Evolutionary conservation across 2,329 filamentous ascomycete genomes (phyloP), one percentile per base, ranked within the genome.

Genomic region (Botryotinia calthae): DNA sequence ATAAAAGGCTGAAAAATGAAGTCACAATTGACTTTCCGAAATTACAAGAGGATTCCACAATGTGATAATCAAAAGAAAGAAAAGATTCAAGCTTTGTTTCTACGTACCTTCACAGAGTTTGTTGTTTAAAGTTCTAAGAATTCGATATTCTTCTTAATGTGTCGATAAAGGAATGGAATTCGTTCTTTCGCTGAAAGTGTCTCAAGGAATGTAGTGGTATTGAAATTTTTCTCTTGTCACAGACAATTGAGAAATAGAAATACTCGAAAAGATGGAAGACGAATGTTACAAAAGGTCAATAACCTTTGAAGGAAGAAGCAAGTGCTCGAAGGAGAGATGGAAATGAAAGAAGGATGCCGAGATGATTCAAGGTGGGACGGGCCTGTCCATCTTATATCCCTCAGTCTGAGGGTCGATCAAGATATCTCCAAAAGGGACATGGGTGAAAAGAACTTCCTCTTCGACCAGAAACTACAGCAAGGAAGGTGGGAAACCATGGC

Each of bases 371-470:
- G 42, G 44, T 64, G 68, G 42, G 42, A 63, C 31, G 68, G 25
- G 48, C 44, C 63, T 63, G 44, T 37, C 42, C 68, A 40, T 70
- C 68, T 70, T 70, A 70, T 70, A 70, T 70, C 12, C 16, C 68
- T 51, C 22, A 40, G 58, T 51, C 64, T 28, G 48, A 54, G 25
- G 16, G 64, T 42, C 14, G 8, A 67, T 67, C 25, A 42, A 31
- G 46, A 28, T 42, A n/a, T 54, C 64, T 28, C 48, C n/a, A 40
- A 67, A 56, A 22, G 12, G 25, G 25, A 22, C 42, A 51, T 70
- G 58, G 42, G 34, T 51, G 22, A 48, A 22, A 31, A 48, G 42
- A 40, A 63, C 56, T 48, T 48, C 20, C 68, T 48, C 51, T 59
- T 70, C 42, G 46, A 42, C 56, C 31, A 31, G 34, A 46, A 51